A percentile compares a stretch with the other conserved stretches of the same genome.
Conservation (phyloP, 140 eudicot genomes). For the Cichorium intybus region DNA sequence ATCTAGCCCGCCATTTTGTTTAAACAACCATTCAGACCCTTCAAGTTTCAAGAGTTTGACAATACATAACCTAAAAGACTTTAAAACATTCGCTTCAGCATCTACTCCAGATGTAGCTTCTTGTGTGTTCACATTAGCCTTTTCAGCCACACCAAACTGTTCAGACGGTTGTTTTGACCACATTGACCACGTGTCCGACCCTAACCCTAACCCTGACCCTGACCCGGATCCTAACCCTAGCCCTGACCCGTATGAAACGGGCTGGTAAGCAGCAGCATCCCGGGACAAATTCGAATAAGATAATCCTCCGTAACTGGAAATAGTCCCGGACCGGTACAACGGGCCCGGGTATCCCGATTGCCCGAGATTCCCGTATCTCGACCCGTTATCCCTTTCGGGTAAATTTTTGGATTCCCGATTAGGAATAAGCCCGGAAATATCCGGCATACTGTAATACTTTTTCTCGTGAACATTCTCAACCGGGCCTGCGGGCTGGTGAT, state of each 20-base stretch:
- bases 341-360: constrained; percentile 37
- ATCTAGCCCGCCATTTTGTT: constrained; percentile 76
- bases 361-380: constrained; percentile 40
- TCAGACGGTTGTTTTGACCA: constrained; percentile 89
- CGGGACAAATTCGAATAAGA: constrained; percentile 35
- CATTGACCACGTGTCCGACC: constrained; percentile 59
- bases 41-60: constrained; percentile 68
- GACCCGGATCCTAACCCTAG: constrained; percentile 23
- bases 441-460: constrained; percentile 89
- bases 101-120: constrained; percentile 46
- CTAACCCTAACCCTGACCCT: constrained; percentile 27
- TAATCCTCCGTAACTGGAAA: constrained; percentile 28
- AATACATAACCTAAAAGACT: constrained; percentile 64
- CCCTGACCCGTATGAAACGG: constrained; percentile 28
- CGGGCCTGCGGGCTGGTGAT: constrained; percentile 25
- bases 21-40: constrained; percentile 92
- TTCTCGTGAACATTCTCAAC: constrained; percentile 53
- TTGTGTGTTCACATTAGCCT: constrained; percentile 29
- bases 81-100: constrained; percentile 63
- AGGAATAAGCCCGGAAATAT: constrained; percentile 70
- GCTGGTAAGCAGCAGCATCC: constrained; percentile 58
- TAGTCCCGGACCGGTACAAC: constrained; percentile 49
- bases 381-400: constrained; percentile 19
- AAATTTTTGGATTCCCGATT: constrained; percentile 34
- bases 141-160: constrained; percentile 77